phyloP scores from a whole-genome alignment of 306 rosid genomes.

The Vigna mungo region DNA sequence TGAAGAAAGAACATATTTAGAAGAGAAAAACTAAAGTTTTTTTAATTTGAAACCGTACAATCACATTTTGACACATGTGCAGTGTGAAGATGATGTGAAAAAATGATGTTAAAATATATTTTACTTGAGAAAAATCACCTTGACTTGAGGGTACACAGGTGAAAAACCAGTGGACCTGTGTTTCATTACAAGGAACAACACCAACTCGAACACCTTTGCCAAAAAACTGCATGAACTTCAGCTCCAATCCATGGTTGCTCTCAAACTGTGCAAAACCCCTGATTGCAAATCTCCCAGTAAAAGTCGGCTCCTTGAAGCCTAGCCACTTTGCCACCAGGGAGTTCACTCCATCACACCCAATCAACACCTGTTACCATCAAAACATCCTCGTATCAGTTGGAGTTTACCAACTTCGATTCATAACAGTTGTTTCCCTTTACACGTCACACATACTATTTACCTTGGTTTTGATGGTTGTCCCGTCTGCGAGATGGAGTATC shows the following conservation, averaged over 20 bases:
- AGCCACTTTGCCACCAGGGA: slow-evolving; percentile 77
- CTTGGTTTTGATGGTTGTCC: slow-evolving; percentile 66
- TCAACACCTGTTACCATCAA: slow-evolving; percentile 58
- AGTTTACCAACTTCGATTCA: slow-evolving; percentile 16
- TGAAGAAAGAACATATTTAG: no score
- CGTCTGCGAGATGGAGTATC: slow-evolving; percentile 75
- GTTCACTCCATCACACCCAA: slow-evolving; percentile 91
- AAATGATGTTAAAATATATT: no score
- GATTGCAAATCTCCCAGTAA: slow-evolving; percentile 58
- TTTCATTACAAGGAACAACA: slow-evolving; percentile 56
- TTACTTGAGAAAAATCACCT: slow-evolving; percentile 59
- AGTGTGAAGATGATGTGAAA: no score
- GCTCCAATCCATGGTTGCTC: slow-evolving; percentile 49
- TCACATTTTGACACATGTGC: no score
- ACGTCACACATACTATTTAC: slow-evolving; percentile 39
- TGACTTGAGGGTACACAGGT: slow-evolving; percentile 61
- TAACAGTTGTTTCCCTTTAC: background rate
- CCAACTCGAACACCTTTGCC: slow-evolving; percentile 70
- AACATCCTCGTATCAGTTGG: background rate
- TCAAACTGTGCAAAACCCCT: slow-evolving; percentile 56
- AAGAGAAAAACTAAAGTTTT: no score
- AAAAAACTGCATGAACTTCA: slow-evolving; percentile 48
- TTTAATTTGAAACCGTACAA: no score
- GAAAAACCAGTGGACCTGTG: slow-evolving; percentile 62
- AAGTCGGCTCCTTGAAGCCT: slow-evolving; percentile 61